Evolutionary conservation across 192 early-diverging fungal species (phyloP).

Genomic region (Funneliformis geosporum): DNA sequence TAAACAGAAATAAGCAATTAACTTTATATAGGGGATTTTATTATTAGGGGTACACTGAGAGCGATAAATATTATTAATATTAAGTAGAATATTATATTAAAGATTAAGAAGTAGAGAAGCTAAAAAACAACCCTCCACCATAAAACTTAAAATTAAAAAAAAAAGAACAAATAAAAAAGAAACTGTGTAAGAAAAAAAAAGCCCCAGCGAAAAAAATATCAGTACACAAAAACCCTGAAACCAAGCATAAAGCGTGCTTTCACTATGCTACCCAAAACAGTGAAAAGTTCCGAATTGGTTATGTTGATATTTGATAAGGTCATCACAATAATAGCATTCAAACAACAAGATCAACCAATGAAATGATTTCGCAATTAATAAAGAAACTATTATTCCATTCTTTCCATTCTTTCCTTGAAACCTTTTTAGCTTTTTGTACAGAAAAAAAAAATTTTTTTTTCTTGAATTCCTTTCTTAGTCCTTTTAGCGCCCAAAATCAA

Average conservation of each 20-base stretch:
- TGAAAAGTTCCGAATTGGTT: neutral
- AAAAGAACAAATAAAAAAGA: conserved; percentile 6
- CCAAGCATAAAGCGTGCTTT: conserved; percentile 12
- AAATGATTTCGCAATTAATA: neutral
- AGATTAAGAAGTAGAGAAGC: conserved; percentile 25
- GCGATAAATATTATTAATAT: conserved; percentile 23
- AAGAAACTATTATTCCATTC: neutral
- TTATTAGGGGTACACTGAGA: conserved; percentile 16
- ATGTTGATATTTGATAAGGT: conserved; percentile 21
- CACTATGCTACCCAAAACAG: conserved; percentile 18
- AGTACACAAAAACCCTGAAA: conserved; percentile 16
- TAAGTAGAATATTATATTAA: conserved; percentile 29
- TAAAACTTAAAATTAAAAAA: conserved; percentile 11
- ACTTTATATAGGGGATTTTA: conserved; percentile 3
- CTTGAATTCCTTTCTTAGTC: neutral
- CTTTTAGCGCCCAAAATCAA: neutral
- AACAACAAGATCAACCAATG: conserved; percentile 20
- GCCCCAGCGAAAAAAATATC: conserved; percentile 13
- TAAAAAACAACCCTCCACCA: conserved; percentile 22
- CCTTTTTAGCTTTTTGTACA: neutral
- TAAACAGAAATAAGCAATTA: conserved; percentile 7
- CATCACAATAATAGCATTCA: conserved; percentile 26
- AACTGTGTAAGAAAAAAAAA: conserved; percentile 16
- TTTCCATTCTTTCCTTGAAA: neutral
- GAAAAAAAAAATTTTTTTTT: neutral